These are phyloP conservation scores for Gleditsia sinensis DNA, from an alignment of 306 rosid genomes.

Conservation along the genomic window DNA sequence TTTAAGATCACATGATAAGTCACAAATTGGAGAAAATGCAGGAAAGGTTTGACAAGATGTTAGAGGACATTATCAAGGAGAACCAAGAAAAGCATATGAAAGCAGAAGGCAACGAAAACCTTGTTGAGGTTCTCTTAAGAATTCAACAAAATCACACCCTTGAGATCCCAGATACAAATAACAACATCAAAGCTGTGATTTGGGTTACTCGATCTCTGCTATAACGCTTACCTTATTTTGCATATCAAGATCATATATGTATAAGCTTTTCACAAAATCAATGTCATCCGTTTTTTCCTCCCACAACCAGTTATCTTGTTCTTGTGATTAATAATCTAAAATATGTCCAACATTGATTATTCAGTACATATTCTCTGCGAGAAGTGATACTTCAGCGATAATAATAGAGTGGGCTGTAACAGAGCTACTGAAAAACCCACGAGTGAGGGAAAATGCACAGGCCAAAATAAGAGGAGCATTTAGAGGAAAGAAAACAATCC, in stretches of 20 bases:
- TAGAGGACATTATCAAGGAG: not conserved
- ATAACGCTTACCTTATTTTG: not conserved
- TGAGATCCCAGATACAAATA: conserved; percentile 31
- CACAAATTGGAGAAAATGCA: conserved; percentile 9
- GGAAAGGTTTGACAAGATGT: not conserved
- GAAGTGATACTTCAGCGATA: conserved; percentile 35
- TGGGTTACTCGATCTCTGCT: conserved; percentile 32
- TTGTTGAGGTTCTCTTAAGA: conserved; percentile 33
- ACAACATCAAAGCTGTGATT: conserved; percentile 38
- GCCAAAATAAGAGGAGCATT: conserved; percentile 26
- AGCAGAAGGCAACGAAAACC: conserved; percentile 22
- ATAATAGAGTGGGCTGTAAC: conserved; percentile 33
- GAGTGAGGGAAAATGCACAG: conserved; percentile 33
- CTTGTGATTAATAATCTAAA: not conserved
- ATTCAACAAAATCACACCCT: conserved; percentile 8
- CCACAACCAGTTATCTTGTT: not conserved
- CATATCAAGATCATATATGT: not conserved
- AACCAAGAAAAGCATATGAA: not conserved
- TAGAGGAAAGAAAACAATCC: not conserved
- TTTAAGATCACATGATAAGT: no score
- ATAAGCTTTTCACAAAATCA: not conserved
- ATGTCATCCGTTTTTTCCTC: not conserved
- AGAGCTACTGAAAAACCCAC: conserved; percentile 38
- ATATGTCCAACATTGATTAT: not conserved
- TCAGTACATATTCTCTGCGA: conserved; percentile 39